Base-by-base conservation (phyloP, 2,329 filamentous ascomycete genomes). In the Fusarium bulbicola region DNA sequence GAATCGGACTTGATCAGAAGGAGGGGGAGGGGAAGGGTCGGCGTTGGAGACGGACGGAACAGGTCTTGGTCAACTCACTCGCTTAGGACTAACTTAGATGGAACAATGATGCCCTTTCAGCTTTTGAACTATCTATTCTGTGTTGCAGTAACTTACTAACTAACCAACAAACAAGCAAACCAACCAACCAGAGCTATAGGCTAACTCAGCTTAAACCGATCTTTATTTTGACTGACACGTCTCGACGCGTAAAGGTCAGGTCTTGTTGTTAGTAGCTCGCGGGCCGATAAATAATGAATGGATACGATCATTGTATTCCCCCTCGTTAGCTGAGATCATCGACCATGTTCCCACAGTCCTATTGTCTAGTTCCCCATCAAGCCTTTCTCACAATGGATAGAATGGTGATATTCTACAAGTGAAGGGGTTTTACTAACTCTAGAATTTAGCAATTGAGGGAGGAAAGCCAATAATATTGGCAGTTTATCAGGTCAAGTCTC, bases 21-120 rank as follows among this genome's bases (percentile, higher is more conserved):
- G 52, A 64, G 74, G 74, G 68, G 68, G 65, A 36, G 49, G 61
- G n/a, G 46, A 32, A 66, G 58, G 61, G 36, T 71, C 66, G 78
- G 78, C 78, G 78, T 79, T 79, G 77, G 72, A 79, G 76, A 78
- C 54, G 72, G 74, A 77, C 65, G 71, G 75, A 54, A 54, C 34
- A 52, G 15, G 34, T 54, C 71, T 73, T 78, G 77, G 74, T 78
- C 77, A 70, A 72, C 77, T 78, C 77, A 71, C 77, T 79, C 77
- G 77, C 42, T 58, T 58, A 58, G 56, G 15, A 54, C 50, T 54
- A 54, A 54, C 64, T 79, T 76, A 73, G 71, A 77, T 75, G 60
- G 63, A 66, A 72, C 63, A 75, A 74, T 67, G 65, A 67, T 75
- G 76, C 72, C 70, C 67, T 64, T 74, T 45, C 63, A 65, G 60